Percentiles rank a stretch among this genome's conserved stretches.
These are phyloP conservation scores for Ballota nigra DNA, from an alignment of 257 asterid genomes.

Conservation along the genomic window DNA sequence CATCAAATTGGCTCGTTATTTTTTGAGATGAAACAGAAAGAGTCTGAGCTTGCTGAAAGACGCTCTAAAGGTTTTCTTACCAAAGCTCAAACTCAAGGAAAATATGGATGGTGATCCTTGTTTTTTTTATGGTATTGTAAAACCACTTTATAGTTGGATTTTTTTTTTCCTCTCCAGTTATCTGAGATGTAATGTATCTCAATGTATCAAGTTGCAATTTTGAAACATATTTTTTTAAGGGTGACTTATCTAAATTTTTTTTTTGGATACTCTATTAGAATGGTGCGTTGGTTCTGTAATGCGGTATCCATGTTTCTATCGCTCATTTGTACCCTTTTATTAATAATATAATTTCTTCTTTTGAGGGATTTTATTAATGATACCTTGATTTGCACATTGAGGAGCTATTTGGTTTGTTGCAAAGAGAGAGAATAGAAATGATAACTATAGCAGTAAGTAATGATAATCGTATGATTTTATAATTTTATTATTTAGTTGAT, in stretches of 20 bases:
- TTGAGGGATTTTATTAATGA: background rate
- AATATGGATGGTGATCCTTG: slow-evolving; percentile 79
- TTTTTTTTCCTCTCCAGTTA: background rate
- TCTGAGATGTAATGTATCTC: background rate
- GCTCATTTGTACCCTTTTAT: too few species aligned
- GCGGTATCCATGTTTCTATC: background rate
- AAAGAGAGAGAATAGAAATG: too few species aligned
- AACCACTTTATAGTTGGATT: slow-evolving; percentile 1
- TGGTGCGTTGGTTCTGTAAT: background rate
- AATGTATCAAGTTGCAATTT: slow-evolving; percentile 13
- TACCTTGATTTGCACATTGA: background rate
- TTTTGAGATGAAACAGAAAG: slow-evolving; percentile 84
- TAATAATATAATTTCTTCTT: background rate
- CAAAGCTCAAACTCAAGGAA: slow-evolving; percentile 97
- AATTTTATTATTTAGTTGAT: too few species aligned
- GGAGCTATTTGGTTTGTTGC: too few species aligned
- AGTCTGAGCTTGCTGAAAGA: slow-evolving; percentile 78
- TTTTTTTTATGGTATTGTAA: slow-evolving; percentile 1
- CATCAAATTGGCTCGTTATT: slow-evolving; percentile 82
- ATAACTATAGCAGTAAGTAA: too few species aligned
- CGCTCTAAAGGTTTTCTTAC: slow-evolving; percentile 77
- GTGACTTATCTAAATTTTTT: background rate
- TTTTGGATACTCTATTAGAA: slow-evolving; percentile 1
- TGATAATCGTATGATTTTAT: too few species aligned
- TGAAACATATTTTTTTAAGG: background rate